Evolutionary conservation across 129 eudicot species (phyloP).

Genomic region (Glebionis coronaria): DNA sequence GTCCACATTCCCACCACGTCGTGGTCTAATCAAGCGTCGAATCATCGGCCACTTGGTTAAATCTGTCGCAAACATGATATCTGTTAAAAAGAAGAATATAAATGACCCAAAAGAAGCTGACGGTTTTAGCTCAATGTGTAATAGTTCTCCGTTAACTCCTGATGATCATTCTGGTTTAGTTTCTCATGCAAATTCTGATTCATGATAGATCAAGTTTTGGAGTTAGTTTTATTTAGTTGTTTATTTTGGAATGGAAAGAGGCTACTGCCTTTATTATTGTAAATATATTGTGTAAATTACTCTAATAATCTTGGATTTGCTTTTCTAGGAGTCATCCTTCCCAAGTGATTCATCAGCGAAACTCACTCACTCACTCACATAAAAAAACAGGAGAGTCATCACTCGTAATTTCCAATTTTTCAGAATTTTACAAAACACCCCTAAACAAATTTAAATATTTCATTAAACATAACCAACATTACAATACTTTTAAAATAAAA

Average conservation of each 20-base stretch:
- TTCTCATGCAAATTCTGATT: background rate
- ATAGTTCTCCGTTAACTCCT: background rate
- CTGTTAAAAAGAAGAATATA: slow-evolving; percentile 1
- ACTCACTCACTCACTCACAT: no score
- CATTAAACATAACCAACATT: no score
- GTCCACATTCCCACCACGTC: slow-evolving; percentile 15
- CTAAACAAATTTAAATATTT: no score
- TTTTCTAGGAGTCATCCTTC: no score
- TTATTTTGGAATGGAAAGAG: background rate
- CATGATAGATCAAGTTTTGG: background rate
- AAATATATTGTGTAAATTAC: slow-evolving; percentile 6
- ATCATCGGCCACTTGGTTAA: slow-evolving; percentile 12
- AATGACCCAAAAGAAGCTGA: slow-evolving; percentile 2
- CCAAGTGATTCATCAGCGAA: no score
- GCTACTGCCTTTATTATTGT: slow-evolving; percentile 11
- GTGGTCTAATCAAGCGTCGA: slow-evolving; percentile 22
- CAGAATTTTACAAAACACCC: no score
- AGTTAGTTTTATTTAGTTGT: background rate
- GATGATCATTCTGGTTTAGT: background rate
- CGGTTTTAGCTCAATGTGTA: slow-evolving; percentile 4
- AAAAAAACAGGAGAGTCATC: no score
- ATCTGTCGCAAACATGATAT: slow-evolving; percentile 7
- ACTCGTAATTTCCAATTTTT: no score
- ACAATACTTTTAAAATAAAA: no score
- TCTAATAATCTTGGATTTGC: background rate